phyloP scores from a whole-genome alignment of 192 early-diverging fungal genomes.

The Coemansia furcata region DNA sequence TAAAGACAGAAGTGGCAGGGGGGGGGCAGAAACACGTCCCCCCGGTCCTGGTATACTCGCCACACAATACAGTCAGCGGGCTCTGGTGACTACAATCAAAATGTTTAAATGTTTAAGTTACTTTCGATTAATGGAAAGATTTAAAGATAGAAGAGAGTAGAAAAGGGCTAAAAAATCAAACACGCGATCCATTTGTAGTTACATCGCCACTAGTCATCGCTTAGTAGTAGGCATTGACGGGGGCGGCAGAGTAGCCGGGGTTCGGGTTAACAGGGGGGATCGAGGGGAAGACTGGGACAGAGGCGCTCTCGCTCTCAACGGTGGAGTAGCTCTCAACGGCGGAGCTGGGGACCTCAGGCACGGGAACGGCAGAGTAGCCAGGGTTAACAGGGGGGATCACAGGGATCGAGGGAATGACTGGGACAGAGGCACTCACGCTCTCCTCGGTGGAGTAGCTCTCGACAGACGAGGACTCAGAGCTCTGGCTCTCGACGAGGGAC shows the following conservation, averaged over 20 bases:
- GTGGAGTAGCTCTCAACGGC: constrained; percentile 8
- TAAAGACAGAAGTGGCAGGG: no score
- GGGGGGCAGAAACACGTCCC: no score
- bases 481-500: neutral
- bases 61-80: no score
- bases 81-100: no score
- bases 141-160: no score
- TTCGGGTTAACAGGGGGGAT: neutral
- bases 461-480: neutral
- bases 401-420: neutral
- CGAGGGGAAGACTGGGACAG: neutral
- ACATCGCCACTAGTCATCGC: neutral
- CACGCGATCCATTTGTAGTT: no score
- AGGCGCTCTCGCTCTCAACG: neutral
- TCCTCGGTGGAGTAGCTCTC: constrained; percentile 3
- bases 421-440: neutral
- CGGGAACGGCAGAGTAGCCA: constrained; percentile 8
- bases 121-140: no score
- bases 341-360: neutral
- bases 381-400: neutral
- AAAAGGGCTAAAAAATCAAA: no score
- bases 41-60: no score
- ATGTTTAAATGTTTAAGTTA: no score
- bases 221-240: constrained; percentile 1
- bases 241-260: constrained; percentile 9